Evolutionary conservation across 305 asterid species (phyloP), one percentile per base, ranked within the genome.

Genomic region (Fraxinus latifolia): DNA sequence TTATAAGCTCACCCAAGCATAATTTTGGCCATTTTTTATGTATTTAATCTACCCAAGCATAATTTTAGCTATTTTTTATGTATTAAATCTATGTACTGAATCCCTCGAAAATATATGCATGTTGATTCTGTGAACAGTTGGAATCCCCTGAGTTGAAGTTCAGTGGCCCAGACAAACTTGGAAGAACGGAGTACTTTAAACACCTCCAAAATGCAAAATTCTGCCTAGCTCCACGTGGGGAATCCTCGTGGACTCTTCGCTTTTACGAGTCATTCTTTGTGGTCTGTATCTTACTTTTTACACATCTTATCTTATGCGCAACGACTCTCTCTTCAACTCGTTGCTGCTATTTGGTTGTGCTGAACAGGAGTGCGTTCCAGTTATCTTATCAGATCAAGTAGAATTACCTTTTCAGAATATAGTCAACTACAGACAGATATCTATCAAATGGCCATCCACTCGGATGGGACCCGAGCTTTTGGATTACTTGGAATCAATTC

Each of bases 201-300:
- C 99, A 96, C 89, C 97, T 96, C 5, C 92, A 96, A 84, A 90
- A 94, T 86, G 97, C 98, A 74, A 96, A 93, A 86, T 96, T 94
- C 87, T 96, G 99, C 80, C 88, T 96, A 77, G 97, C 98, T 80
- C 99, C 99, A 70, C 98, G 98, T 27, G 99, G 99, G 60, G 98
- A 96, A 83, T 96, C 99, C 37, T 96, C 99, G 25, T 96, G 99
- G 99, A 96, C 98, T 19, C 99, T 94, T 81, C 98, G 99, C 75
- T 94, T 96, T 80, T 96, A 94, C 19, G 99, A 96, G 89, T 90
- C 99, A 55, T 96, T 96, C 90, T 96, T 94, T 84, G 99, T 94
- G 97, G 98, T 95, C 77, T 14, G 90, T 86, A 72, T 85, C 85
- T 23, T 81, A n/a, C 6, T 37, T 79, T 67, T 32, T 76, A 29